Evolutionary conservation across 2,329 filamentous ascomycete species (phyloP), one percentile per base, ranked within the genome.

Genomic region (Epichloe scottii): DNA sequence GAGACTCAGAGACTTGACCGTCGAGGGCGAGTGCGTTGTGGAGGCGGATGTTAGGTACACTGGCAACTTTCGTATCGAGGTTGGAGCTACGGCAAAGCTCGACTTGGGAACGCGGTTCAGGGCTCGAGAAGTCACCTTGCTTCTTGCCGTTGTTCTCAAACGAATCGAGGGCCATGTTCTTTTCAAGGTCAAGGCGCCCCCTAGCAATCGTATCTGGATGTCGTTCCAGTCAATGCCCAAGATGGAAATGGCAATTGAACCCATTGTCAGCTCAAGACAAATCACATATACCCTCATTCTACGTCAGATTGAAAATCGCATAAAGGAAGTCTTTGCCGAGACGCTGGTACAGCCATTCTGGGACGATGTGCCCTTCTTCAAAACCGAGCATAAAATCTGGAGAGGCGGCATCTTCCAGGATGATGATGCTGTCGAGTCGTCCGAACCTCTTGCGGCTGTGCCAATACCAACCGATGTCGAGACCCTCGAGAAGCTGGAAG

Each of bases 131-230:
- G 89, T 97, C 46, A 89, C 91, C 55, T 75, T 98, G 48, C 77
- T 96, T 10, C 76, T 98, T 37, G 89, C 93, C 3, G 87, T 89
- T 3, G 85, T 93, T 1, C 66, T 96, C 51, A 90, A 87, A 63
- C 87, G 84, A 59, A 72, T 97, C 1, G 87, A 94, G 60, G 93
- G 93, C 0, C 91, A 95, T 60, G 69, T 87, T 44, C 70, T 95
- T 33, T 75, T 96, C 60, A 86, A 89, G 61, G 83, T 97, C 66
- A 98, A 98, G 66, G 88, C 93, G 6, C 89, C 91, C 15, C 93
- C 93, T 0, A 96, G 89, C 66, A 98, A 98, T 65, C 81, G 93
- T 40, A 67, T 95, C n/a, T 98, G 93, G 93, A 81, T 97, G 58
- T 85, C 89, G 1, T 98, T 98, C 63, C 87, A 94, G 63, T 82